Conservation (phyloP, 441 rosid genomes). For the Eruca vesicaria region DNA sequence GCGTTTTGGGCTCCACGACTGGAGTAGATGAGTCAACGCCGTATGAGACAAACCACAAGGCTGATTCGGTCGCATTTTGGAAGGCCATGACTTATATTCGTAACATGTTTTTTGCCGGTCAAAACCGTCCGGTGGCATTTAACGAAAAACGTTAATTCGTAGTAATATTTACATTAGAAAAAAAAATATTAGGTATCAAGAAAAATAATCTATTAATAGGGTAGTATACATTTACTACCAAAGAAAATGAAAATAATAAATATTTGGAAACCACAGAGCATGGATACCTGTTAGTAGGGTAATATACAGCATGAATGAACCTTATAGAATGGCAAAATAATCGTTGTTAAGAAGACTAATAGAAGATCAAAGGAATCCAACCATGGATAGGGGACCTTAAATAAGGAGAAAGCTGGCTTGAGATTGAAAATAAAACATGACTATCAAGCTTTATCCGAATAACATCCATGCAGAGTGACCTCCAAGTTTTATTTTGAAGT, state of each 20-base stretch:
- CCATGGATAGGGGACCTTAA: neutral
- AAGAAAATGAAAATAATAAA: neutral
- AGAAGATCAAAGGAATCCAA: neutral
- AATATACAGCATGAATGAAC: neutral
- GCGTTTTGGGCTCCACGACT: neutral
- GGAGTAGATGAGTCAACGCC: neutral
- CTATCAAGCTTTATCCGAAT: neutral
- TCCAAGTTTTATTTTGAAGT: neutral
- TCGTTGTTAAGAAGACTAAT: neutral
- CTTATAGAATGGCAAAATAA: neutral
- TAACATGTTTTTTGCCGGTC: neutral
- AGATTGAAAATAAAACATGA: neutral
- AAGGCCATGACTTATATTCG: neutral
- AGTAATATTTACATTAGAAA: neutral
- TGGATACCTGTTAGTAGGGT: neutral
- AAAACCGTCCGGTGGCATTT: neutral
- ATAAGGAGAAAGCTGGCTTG: neutral
- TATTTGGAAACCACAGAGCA: neutral
- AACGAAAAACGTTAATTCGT: neutral
- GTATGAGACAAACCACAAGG: neutral
- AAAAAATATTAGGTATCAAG: neutral
- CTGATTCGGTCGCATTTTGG: neutral
- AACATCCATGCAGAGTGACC: neutral
- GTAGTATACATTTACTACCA: neutral
- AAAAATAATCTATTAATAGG: neutral